Evolutionary conservation across 2,329 filamentous ascomycete genomes (phyloP).

Genomic region (Talaromyces sp.): DNA sequence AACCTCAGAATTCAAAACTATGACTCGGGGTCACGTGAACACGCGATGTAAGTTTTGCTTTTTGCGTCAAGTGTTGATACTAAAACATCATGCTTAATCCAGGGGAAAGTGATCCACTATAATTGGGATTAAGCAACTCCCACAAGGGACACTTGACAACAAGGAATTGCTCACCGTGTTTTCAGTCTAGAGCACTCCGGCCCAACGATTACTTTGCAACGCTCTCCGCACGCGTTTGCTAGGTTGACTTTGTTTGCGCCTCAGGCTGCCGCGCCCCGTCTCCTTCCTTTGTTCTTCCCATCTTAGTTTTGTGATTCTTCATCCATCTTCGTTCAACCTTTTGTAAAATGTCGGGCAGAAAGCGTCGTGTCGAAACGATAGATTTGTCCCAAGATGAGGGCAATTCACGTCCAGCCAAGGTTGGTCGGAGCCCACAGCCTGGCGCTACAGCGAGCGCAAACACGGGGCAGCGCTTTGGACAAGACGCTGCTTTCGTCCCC

Average conservation of each 20-base stretch:
- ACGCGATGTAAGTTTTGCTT: not conserved
- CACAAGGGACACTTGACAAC: not conserved
- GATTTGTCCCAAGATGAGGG: slow-evolving; percentile 23
- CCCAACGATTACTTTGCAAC: not conserved
- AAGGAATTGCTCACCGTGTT: not conserved
- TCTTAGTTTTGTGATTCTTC: not conserved
- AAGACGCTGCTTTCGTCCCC: slow-evolving; percentile 24
- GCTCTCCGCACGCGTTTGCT: not conserved
- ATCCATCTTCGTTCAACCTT: not conserved
- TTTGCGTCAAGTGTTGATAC: not conserved
- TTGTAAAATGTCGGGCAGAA: not conserved
- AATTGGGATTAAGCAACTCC: not conserved
- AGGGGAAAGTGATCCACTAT: not conserved
- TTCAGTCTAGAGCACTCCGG: not conserved
- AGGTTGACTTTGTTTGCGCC: not conserved
- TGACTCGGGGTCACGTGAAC: not conserved
- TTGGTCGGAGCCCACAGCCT: slow-evolving; percentile 3
- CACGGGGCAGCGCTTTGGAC: slow-evolving; percentile 22
- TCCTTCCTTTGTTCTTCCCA: not conserved
- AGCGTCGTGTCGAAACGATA: slow-evolving; percentile 17
- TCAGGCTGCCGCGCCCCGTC: not conserved
- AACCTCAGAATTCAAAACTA: too few species aligned
- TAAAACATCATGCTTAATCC: not conserved
- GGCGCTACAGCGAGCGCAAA: slow-evolving; percentile 4
- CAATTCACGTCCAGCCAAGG: slow-evolving; percentile 11